Evolutionary conservation across 345 rosid species (phyloP), one percentile per base, ranked within the genome.

Genomic region (Citrus unshiu): DNA sequence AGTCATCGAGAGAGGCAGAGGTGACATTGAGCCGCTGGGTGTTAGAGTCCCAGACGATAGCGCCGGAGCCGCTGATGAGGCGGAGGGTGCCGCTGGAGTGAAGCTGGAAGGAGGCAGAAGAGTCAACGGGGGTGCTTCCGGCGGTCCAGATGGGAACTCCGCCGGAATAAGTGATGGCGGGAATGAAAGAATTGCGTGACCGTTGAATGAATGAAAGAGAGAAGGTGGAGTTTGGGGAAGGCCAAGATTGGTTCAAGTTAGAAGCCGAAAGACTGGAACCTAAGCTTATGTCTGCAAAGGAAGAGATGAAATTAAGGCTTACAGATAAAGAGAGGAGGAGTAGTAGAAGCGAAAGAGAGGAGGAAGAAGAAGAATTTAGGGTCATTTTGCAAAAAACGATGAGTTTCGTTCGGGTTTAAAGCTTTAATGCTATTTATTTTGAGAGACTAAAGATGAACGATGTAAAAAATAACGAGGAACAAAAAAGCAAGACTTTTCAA

Each of bases 31-130:
- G 82, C 37, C 59, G 16, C 32, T 84, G 61, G 4, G 89, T 91
- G 63, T 61, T 27, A 54, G 93, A 90, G 72, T 87, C 87, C 95
- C 95, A 93, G 56, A 91, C 37, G 67, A 79, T 39, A 32, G 84
- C 35, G 22, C 93, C 93, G 30, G 93, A 87, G 83, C 91, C 89
- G 81, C 82, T 89, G 76, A 87, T 14, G 54, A 93, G 93, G 54
- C 85, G 86, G 83, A 90, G 91, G 46, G 85, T 66, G 14, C 97
- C 97, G 35, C 77, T 64, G 84, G 85, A 34, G 80, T 76, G 86
- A 56, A 91, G 81, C 19, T 35, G 87, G 62, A 93, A 84, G 73
- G 87, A 68, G 4, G 85, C 93, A 4, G 70, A 73, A 6, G 89
- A 83, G 72, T 90, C 97, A 4, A 90, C 91, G 37, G 79, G 16